Conservation (phyloP, 176 grass and related monocot species). For the Aegilops speltoides region DNA sequence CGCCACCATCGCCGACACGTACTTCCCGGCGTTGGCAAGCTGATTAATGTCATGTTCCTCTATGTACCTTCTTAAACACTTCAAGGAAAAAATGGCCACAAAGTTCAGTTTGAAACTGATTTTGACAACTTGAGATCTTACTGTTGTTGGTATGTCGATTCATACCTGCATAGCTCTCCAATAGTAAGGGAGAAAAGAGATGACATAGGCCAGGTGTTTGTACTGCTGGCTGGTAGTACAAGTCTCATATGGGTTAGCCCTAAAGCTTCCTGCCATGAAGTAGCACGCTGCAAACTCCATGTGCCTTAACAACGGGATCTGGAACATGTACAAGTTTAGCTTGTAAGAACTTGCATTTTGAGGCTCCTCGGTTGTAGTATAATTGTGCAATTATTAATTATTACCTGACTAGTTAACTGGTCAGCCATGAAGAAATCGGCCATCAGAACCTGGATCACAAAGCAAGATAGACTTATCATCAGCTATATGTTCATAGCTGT, state of each 20-base stretch:
- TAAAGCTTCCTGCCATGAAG: conserved; percentile 80
- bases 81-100: background rate
- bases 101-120: conserved; percentile 16
- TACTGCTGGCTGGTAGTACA: conserved; percentile 65
- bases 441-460: conserved; percentile 74
- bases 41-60: conserved; percentile 86
- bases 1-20: conserved; percentile 88
- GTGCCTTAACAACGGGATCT: conserved; percentile 87
- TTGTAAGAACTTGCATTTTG: background rate
- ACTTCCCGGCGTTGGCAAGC: conserved; percentile 84
- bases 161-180: conserved; percentile 99
- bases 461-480: background rate
- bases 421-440: conserved; percentile 99
- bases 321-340: background rate
- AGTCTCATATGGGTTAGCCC: conserved; percentile 47
- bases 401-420: conserved; percentile 97
- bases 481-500: background rate
- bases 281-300: conserved; percentile 85
- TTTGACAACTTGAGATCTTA: background rate
- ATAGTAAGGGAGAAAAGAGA: conserved; percentile 96
- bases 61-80: conserved; percentile 93
- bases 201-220: conserved; percentile 68
- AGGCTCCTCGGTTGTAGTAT: background rate
- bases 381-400: background rate
- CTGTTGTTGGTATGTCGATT: background rate